These are phyloP conservation scores for Kwoniella shivajii DNA, from an alignment of 1,284 basidiomycete genomes.

Conservation along the genomic window DNA sequence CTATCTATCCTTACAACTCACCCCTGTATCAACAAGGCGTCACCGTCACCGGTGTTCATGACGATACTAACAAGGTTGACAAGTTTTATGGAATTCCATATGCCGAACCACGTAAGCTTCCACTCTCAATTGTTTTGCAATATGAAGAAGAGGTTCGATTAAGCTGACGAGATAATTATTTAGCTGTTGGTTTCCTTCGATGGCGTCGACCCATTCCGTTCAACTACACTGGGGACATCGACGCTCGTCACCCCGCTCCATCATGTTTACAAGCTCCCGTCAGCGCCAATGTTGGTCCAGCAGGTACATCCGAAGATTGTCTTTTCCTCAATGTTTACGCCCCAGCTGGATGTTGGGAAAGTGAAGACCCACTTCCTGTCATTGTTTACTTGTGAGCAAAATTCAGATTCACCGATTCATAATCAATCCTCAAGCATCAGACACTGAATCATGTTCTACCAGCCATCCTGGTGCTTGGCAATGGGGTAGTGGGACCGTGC, in stretches of 20 bases:
- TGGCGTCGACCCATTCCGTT: slow-evolving; percentile 50
- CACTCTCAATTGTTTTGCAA: not conserved
- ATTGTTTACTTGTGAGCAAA: slow-evolving; percentile 11
- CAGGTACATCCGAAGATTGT: slow-evolving; percentile 49
- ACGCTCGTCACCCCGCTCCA: slow-evolving; percentile 7
- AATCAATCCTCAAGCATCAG: not conserved
- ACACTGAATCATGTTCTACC: not conserved
- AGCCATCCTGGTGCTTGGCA: slow-evolving; percentile 9
- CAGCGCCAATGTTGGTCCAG: slow-evolving; percentile 1
- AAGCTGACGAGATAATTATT: slow-evolving; percentile 46
- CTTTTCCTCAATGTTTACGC: slow-evolving; percentile 53
- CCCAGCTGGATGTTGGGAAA: slow-evolving; percentile 15
- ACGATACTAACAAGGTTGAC: slow-evolving; percentile 3
- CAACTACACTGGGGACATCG: slow-evolving; percentile 10
- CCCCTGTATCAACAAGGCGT: slow-evolving; percentile 3
- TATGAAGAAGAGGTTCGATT: slow-evolving; percentile 25
- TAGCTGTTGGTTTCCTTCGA: slow-evolving; percentile 58
- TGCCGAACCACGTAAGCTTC: slow-evolving; percentile 59
- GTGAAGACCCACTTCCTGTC: slow-evolving; percentile 7
- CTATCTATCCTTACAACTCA: slow-evolving; percentile 9
- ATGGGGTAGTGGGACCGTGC: slow-evolving; percentile 2
- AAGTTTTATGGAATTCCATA: slow-evolving; percentile 59
- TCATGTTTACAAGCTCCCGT: slow-evolving; percentile 22
- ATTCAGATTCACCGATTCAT: not conserved
- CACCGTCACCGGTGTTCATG: slow-evolving; percentile 1